phyloP scores from a whole-genome alignment of 495 filamentous ascomycete genomes.

The Rhypophila decipiens region DNA sequence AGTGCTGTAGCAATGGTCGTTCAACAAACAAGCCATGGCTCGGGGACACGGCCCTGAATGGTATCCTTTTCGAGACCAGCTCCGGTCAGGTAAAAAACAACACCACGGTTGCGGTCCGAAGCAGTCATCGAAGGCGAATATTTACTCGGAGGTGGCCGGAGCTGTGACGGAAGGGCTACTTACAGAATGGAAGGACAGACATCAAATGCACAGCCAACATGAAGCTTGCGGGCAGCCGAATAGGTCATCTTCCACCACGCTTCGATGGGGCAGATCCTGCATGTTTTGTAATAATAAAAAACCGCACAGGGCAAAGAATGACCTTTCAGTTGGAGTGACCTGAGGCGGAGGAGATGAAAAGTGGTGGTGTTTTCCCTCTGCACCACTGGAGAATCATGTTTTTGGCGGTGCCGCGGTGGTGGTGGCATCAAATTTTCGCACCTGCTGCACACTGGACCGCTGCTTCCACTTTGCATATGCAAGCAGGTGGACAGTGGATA shows the following conservation, averaged over 20 bases:
- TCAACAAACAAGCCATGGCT: too few relatives aligned
- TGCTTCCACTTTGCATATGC: not conserved
- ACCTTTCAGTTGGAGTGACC: not conserved
- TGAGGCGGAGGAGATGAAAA: not conserved
- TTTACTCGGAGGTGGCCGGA: not conserved
- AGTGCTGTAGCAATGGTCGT: too few relatives aligned
- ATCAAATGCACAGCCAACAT: not conserved
- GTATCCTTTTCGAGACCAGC: too few relatives aligned
- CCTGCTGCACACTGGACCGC: not conserved
- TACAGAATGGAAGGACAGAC: too few relatives aligned
- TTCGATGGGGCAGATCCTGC: slow-evolving; percentile 6
- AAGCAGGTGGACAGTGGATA: too few relatives aligned
- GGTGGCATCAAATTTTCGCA: not conserved
- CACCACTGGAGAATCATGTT: too few relatives aligned
- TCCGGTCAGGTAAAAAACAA: too few relatives aligned
- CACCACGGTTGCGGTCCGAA: not conserved
- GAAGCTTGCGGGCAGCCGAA: not conserved
- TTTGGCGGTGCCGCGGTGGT: too few relatives aligned
- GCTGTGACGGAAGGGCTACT: too few relatives aligned
- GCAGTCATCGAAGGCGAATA: not conserved
- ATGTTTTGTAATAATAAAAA: not conserved
- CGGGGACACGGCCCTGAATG: too few relatives aligned
- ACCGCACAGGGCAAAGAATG: not conserved
- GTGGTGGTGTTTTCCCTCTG: not conserved
- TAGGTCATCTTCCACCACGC: slow-evolving; percentile 5